Conservation (phyloP, 441 rosid genomes). For the Erodium texanum region DNA sequence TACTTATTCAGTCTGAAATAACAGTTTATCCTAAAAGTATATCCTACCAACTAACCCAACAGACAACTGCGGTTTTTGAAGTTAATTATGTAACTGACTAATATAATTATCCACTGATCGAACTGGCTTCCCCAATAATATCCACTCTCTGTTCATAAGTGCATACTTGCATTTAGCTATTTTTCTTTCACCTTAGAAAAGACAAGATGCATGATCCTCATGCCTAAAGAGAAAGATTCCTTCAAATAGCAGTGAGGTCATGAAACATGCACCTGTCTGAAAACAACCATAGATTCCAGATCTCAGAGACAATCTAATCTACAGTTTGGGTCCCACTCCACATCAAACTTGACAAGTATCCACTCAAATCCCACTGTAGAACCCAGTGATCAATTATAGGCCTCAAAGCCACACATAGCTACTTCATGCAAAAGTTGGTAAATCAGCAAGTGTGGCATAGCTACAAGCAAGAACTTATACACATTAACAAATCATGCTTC, state of each 20-base stretch:
- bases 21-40: too few species aligned
- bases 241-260: constrained; percentile 24
- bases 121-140: constrained; percentile 7
- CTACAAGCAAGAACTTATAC: background rate
- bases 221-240: constrained; percentile 29
- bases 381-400: constrained; percentile 1
- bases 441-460: background rate
- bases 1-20: too few species aligned
- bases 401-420: background rate
- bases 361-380: constrained; percentile 19
- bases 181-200: constrained; percentile 6
- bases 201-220: constrained; percentile 23
- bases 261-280: constrained; percentile 21
- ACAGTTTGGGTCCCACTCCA: constrained; percentile 39
- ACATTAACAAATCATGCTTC: background rate
- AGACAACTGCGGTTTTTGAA: background rate
- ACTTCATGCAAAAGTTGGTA: background rate
- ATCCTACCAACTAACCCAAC: background rate
- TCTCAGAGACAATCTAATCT: constrained; percentile 33
- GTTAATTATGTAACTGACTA: background rate
- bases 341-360: constrained; percentile 28
- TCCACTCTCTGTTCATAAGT: constrained; percentile 9
- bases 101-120: background rate
- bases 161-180: constrained; percentile 11
- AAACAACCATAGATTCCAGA: constrained; percentile 32